phyloP scores from a whole-genome alignment of 257 asterid species.

The Nicotiana tabacum region DNA sequence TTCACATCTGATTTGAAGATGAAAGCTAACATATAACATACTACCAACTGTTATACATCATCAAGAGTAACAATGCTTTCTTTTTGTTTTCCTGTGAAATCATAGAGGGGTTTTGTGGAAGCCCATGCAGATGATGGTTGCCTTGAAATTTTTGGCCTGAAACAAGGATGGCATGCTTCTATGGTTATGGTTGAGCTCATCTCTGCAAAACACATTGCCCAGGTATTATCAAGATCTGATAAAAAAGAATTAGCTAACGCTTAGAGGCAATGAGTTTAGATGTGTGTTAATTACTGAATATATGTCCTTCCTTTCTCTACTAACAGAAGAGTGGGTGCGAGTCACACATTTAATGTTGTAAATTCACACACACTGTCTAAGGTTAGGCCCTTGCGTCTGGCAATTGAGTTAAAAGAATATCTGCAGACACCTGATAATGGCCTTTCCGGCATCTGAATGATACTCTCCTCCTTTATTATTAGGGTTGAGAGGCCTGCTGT shows the following conservation, averaged over 20 bases:
- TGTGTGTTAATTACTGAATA: not conserved
- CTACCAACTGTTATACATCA: not conserved
- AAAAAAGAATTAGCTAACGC: not conserved
- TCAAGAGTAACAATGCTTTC: not conserved
- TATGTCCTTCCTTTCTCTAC: not conserved
- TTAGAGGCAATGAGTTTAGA: not conserved
- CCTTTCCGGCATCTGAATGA: not conserved
- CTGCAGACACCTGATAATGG: not conserved
- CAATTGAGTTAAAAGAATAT: not conserved
- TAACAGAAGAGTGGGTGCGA: too few species aligned
- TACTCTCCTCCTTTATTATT: not conserved
- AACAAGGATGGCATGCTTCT: conserved; percentile 98
- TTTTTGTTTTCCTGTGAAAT: not conserved
- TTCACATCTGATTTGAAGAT: not conserved
- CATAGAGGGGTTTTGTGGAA: conserved; percentile 74
- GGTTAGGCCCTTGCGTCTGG: not conserved
- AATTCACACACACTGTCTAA: not conserved
- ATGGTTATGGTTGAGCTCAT: conserved; percentile 89
- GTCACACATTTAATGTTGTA: too few species aligned
- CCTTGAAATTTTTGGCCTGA: conserved; percentile 69
- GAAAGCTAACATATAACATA: not conserved
- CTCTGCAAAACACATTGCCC: conserved; percentile 83
- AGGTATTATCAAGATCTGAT: conserved; percentile 38
- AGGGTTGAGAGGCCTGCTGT: not conserved
- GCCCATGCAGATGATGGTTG: conserved; percentile 78